These are phyloP conservation scores for Diplodia mutila DNA, from an alignment of 2,329 filamentous ascomycete species.

Conservation along the genomic window DNA sequence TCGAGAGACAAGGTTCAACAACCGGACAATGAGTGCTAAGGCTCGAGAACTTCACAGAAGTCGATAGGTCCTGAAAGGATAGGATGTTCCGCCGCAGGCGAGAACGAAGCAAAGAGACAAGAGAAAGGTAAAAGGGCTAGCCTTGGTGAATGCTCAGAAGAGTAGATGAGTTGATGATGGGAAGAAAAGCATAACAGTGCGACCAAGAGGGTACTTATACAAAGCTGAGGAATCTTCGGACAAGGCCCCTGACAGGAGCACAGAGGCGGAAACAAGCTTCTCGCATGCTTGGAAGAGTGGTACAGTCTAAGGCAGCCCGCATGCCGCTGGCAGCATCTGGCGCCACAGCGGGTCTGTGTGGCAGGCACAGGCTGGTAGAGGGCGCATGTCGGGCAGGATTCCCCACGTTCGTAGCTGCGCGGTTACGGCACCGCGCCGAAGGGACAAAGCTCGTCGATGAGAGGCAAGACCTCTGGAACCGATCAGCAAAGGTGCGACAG, in stretches of 20 bases:
- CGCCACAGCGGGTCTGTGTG: slow-evolving; percentile 1
- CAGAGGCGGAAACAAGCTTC: slow-evolving; percentile 18
- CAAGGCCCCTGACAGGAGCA: slow-evolving; percentile 3
- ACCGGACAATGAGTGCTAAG: slow-evolving; percentile 9
- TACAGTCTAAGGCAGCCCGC: slow-evolving; percentile 2
- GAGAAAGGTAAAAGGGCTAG: slow-evolving; percentile 22
- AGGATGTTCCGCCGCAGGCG: slow-evolving; percentile 24
- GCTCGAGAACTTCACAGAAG: slow-evolving; percentile 19
- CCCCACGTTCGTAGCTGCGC: slow-evolving; percentile 4
- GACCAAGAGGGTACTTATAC: slow-evolving; percentile 21
- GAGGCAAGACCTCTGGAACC: slow-evolving; percentile 1
- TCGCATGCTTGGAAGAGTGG: background rate
- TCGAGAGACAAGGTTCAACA: background rate
- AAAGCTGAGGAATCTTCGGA: background rate
- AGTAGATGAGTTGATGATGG: background rate
- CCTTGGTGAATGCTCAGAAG: background rate
- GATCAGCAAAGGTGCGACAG: slow-evolving; percentile 11
- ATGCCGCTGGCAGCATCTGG: slow-evolving; percentile 6
- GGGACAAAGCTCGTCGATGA: background rate
- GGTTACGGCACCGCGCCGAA: slow-evolving; percentile 6
- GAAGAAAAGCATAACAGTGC: background rate
- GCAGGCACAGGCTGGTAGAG: background rate
- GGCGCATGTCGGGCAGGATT: slow-evolving; percentile 6
- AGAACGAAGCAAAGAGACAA: slow-evolving; percentile 19
- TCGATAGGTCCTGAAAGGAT: slow-evolving; percentile 18